Evolutionary conservation across 1,284 basidiomycete genomes (phyloP), one percentile per base, ranked within the genome.

Genomic region (Phylloboletellus chloephorus): DNA sequence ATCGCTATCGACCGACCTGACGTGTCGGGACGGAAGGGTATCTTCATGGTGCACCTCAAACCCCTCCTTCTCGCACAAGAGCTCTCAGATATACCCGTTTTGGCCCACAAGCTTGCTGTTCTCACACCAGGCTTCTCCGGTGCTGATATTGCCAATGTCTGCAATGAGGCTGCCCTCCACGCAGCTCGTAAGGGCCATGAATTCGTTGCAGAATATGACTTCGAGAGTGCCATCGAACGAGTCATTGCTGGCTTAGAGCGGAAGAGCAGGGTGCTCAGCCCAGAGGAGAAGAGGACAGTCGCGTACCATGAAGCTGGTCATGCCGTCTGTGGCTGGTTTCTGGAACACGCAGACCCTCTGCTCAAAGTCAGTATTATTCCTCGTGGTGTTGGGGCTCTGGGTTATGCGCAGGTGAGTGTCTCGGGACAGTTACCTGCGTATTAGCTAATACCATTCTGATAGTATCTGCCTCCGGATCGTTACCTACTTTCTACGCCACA

Each of bases 221-320:
- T 99, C 62, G 95, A 98, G 61, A 89, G 86, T 44, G 95, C 96
- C 7, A 98, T 98, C 51, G 95, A 99, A 72, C 81, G 95, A 44
- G 96, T 99, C 35, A 95, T 98, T 53, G 95, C 93, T 42, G 96
- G 96, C 38, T 69, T 98, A 51, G 95, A 98, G 75, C 78, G 90
- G 62, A 98, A 98, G 79, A 92, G 85, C 50, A 75, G 94, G 47
- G 88, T 98, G 28, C 71, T 98, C 35, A 93, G 88, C 55, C 79
- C 85, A 28, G 90, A 97, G 53, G 96, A 99, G 76, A 99, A 99
- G 82, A 94, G 84, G 70, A 98, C 90, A 0, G 95, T 98, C 23
- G 96, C 96, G 3, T 98, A 98, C 65, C 96, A 98, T 64, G 96
- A 99, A 73, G 96, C 96, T 23, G 96, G 95, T 1, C 95, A 99